A percentile compares a stretch with the other conserved stretches of the same genome.
phyloP scores from a whole-genome alignment of 2,329 filamentous ascomycete species.

The Ophiostoma australiae region DNA sequence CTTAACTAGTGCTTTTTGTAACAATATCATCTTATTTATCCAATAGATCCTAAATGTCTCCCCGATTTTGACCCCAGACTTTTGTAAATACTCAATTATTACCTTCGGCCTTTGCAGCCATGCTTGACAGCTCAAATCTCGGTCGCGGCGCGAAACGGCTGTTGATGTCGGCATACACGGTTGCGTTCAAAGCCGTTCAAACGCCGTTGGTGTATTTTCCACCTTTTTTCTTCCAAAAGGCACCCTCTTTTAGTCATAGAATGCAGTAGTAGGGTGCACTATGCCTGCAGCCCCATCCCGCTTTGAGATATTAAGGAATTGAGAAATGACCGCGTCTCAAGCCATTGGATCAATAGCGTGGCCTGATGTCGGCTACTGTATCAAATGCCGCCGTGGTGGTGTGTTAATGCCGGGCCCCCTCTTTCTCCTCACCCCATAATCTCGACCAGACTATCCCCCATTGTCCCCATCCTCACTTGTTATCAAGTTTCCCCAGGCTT shows the following conservation, averaged over 20 bases:
- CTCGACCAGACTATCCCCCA: not conserved
- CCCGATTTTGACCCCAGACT: not conserved
- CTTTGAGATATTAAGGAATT: not conserved
- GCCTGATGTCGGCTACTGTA: not conserved
- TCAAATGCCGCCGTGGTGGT: not conserved
- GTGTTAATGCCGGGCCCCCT: not conserved
- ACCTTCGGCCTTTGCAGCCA: not conserved
- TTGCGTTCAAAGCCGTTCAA: not conserved
- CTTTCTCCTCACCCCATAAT: slow-evolving; percentile 5
- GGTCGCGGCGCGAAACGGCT: not conserved
- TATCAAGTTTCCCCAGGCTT: slow-evolving; percentile 1
- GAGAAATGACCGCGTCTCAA: not conserved
- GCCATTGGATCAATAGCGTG: not conserved
- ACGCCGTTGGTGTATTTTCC: not conserved
- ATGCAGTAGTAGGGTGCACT: not conserved
- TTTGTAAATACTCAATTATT: not conserved
- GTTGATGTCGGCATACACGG: not conserved
- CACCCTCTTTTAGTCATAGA: not conserved
- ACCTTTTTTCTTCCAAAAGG: not conserved
- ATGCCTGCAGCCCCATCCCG: not conserved
- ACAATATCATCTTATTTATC: not conserved
- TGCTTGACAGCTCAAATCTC: not conserved
- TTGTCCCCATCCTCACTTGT: not conserved
- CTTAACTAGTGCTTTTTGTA: not conserved
- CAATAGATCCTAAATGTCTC: not conserved